phyloP scores from a whole-genome alignment of 768 basidiomycete species.

The Krasilnikovozyma curviuscula region DNA sequence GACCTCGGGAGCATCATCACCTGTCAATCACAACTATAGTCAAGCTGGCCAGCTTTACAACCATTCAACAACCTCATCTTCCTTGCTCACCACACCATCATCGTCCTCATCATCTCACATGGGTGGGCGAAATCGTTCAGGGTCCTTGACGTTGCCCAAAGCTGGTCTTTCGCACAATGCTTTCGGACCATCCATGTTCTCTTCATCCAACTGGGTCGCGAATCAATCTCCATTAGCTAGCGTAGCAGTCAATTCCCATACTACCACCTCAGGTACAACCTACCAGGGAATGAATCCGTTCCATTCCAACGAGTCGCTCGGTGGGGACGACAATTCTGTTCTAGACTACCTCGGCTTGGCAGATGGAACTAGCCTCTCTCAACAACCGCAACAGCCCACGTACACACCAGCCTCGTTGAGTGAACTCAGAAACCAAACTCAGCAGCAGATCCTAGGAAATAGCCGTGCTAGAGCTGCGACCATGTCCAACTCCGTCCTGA shows the following conservation, averaged over 20 bases:
- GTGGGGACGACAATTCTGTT: slow-evolving; percentile 75
- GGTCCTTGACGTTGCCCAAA: slow-evolving; percentile 70
- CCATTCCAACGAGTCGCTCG: slow-evolving; percentile 17
- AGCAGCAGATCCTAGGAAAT: slow-evolving; percentile 47
- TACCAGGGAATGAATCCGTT: slow-evolving; percentile 1
- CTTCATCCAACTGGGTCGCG: no score
- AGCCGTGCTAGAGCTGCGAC: no score
- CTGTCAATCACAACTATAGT: slow-evolving; percentile 23
- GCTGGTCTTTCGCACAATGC: slow-evolving; percentile 53
- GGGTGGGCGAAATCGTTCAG: slow-evolving; percentile 64
- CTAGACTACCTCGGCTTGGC: slow-evolving; percentile 92
- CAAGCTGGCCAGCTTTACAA: slow-evolving; percentile 25
- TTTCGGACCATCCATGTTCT: slow-evolving; percentile 74
- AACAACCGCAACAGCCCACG: slow-evolving; percentile 33
- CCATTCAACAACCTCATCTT: slow-evolving; percentile 26
- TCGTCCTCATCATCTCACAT: slow-evolving; percentile 16
- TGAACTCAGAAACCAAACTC: slow-evolving; percentile 72
- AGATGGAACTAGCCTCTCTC: slow-evolving; percentile 28
- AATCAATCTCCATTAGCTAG: no score
- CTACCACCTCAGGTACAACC: not conserved
- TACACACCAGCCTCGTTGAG: slow-evolving; percentile 75
- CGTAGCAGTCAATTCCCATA: slow-evolving; percentile 47
- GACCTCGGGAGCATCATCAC: slow-evolving; percentile 33
- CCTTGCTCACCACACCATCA: slow-evolving; percentile 6
- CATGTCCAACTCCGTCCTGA: slow-evolving; percentile 36